phyloP scores from a whole-genome alignment of 2,329 filamentous ascomycete species.

The Penicillium sp. region DNA sequence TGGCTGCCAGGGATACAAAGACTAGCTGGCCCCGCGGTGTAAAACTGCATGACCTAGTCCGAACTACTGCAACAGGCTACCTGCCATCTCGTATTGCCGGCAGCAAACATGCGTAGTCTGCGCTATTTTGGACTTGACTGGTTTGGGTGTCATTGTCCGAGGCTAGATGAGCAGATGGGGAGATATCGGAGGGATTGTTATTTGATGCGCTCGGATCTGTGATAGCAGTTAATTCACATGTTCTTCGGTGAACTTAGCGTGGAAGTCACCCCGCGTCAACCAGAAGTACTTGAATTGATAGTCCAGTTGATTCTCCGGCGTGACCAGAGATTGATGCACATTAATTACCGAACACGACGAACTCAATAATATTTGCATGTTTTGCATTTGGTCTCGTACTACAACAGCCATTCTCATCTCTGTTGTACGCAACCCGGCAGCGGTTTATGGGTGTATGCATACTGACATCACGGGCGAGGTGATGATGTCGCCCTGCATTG shows the following conservation, averaged over 20 bases:
- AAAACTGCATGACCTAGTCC: constrained; percentile 10
- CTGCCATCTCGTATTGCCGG: constrained; percentile 3
- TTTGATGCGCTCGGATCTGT: background rate
- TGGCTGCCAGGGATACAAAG: background rate
- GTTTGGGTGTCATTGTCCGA: background rate
- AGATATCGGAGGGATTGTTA: background rate
- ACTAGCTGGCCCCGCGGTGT: background rate
- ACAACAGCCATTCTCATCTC: background rate
- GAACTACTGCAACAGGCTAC: background rate
- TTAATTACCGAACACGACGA: background rate
- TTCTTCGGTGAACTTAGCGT: background rate
- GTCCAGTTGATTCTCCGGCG: background rate
- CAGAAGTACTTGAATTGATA: background rate
- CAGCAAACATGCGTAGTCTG: background rate
- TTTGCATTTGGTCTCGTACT: background rate
- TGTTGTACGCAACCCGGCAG: background rate
- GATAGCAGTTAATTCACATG: background rate
- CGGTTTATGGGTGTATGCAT: background rate
- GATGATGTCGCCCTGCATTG: background rate
- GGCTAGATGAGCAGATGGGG: background rate
- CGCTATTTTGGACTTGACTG: background rate
- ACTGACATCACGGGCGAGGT: background rate
- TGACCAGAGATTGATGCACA: background rate
- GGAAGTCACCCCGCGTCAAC: background rate
- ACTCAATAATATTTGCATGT: background rate